Percentiles rank a stretch among this genome's conserved stretches.
Evolutionary conservation across 1,284 basidiomycete species (phyloP).

Genomic region (Apiotrichum gracile): DNA sequence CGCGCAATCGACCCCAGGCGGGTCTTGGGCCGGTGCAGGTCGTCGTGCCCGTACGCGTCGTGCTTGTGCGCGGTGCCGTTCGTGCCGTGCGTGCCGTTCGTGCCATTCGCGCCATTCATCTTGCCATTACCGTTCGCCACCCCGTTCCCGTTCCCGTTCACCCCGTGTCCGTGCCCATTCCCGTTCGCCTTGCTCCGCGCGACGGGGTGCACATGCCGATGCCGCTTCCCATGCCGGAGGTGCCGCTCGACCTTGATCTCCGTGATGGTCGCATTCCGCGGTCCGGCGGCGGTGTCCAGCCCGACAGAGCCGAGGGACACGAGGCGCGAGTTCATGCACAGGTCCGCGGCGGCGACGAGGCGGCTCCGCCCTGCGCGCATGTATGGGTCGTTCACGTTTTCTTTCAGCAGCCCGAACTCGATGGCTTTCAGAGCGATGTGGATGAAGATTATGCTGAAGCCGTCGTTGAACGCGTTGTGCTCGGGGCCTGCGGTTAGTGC

Average conservation of each 20-base stretch:
- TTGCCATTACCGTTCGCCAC: neutral
- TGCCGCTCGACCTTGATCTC: neutral
- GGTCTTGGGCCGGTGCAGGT: constrained; percentile 10
- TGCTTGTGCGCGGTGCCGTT: neutral
- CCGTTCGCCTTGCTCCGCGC: neutral
- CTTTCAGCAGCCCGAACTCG: constrained; percentile 30
- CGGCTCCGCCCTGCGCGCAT: constrained; percentile 15
- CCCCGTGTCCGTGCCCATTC: neutral
- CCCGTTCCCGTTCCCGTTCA: neutral
- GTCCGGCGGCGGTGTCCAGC: constrained; percentile 9
- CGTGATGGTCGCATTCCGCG: neutral
- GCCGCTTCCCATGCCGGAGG: neutral
- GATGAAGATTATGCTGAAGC: constrained; percentile 23
- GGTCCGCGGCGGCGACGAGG: constrained; percentile 24
- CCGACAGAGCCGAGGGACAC: constrained; percentile 29
- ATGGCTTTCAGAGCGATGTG: constrained; percentile 30
- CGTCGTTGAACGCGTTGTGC: constrained; percentile 33
- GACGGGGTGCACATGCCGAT: neutral
- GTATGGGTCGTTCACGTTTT: constrained; percentile 30
- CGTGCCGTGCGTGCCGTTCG: neutral
- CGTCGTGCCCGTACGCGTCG: neutral
- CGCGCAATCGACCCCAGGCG: constrained; percentile 21
- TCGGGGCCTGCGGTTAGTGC: constrained; percentile 20
- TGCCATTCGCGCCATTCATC: neutral
- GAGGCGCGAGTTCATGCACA: constrained; percentile 32